Conservation (phyloP, 2,329 filamentous ascomycete species). For the Setomelanomma holmii region DNA sequence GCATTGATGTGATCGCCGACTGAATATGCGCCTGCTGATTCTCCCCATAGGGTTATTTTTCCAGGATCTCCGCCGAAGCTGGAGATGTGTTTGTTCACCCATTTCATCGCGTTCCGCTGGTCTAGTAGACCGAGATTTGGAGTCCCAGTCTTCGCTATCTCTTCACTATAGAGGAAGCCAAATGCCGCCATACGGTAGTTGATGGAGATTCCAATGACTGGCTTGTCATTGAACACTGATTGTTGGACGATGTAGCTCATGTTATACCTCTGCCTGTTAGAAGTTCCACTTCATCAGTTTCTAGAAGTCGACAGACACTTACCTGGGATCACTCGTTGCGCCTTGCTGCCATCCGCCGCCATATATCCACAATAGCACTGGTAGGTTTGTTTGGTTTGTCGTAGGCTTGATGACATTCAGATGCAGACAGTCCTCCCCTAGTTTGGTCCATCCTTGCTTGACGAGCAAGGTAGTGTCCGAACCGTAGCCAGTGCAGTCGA, state of each 20-base stretch:
- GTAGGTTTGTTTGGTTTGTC: constrained; percentile 25
- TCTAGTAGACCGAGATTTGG: constrained; percentile 66
- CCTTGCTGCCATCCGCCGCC: constrained; percentile 44
- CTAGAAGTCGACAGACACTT: background rate
- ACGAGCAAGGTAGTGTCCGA: constrained; percentile 34
- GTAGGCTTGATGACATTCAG: constrained; percentile 45
- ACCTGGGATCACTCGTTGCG: constrained; percentile 42
- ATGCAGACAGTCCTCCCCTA: constrained; percentile 55
- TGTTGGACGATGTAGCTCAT: constrained; percentile 41
- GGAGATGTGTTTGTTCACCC: constrained; percentile 67
- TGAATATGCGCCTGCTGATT: constrained; percentile 66
- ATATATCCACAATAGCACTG: constrained; percentile 44
- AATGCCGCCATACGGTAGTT: constrained; percentile 60
- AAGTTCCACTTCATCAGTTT: no score
- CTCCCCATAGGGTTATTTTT: constrained; percentile 67
- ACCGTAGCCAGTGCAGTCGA: constrained; percentile 38
- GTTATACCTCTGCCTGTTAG: constrained; percentile 35
- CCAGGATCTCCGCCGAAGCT: constrained; percentile 60
- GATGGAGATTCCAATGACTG: constrained; percentile 47
- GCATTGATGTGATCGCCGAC: constrained; percentile 53
- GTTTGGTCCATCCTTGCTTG: constrained; percentile 25
- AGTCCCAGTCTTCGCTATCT: constrained; percentile 44
- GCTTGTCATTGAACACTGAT: constrained; percentile 38
- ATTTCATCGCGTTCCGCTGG: constrained; percentile 65
- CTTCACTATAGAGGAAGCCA: constrained; percentile 56